phyloP scores from a whole-genome alignment of 768 basidiomycete species.

The Boletus patriciae region DNA sequence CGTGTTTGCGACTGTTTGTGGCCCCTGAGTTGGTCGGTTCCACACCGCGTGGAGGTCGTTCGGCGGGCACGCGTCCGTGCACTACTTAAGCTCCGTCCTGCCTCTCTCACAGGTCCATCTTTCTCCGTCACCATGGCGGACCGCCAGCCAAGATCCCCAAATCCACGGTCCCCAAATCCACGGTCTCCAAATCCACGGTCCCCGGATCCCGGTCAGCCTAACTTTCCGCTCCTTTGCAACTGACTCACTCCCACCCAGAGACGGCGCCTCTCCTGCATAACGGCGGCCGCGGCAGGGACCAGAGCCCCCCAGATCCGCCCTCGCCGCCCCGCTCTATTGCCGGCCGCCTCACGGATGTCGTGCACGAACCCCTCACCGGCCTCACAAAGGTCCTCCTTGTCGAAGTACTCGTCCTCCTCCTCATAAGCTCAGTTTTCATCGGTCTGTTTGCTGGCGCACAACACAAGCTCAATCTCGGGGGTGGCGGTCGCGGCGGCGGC shows the following conservation, averaged over 20 bases:
- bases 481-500: constrained; percentile 21
- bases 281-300: constrained; percentile 43
- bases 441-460: constrained; percentile 91
- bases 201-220: constrained; percentile 54
- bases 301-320: constrained; percentile 32
- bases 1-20: constrained; percentile 24
- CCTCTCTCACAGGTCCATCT: constrained; percentile 6
- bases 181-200: constrained; percentile 43
- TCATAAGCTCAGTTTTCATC: constrained; percentile 85
- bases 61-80: constrained; percentile 28
- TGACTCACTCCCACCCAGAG: constrained; percentile 42
- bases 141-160: constrained; percentile 45
- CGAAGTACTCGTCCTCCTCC: constrained; percentile 70
- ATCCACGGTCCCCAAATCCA: constrained; percentile 42
- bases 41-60: constrained; percentile 27
- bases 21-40: constrained; percentile 16
- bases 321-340: constrained; percentile 37
- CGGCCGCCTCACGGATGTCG: constrained; percentile 47
- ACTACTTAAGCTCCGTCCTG: constrained; percentile 30
- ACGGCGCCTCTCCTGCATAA: constrained; percentile 62
- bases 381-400: constrained; percentile 82
- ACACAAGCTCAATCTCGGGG: constrained; percentile 63
- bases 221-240: neutral
- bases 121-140: constrained; percentile 51
- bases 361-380: constrained; percentile 77